A percentile compares a stretch with the other conserved stretches of the same genome.
Conservation (phyloP, 1,139 yeast species). For the Candida dubliniensis region DNA sequence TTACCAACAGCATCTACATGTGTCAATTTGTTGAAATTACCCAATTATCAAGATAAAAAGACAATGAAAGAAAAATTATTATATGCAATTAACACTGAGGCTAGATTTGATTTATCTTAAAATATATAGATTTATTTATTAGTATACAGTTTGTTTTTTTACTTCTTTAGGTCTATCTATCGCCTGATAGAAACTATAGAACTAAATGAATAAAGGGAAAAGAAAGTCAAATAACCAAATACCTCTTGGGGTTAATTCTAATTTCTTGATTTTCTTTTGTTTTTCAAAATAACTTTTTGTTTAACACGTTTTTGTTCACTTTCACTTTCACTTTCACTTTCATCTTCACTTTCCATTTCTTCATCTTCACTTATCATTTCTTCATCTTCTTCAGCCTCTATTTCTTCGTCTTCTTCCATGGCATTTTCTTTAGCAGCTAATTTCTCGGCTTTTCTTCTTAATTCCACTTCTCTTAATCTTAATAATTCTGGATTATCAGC, state of each 20-base stretch:
- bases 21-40: constrained; percentile 80
- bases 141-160: neutral
- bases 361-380: constrained; percentile 21
- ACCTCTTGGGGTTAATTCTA: constrained; percentile 1
- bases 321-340: constrained; percentile 35
- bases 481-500: constrained; percentile 85
- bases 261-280: constrained; percentile 53
- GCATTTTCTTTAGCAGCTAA: constrained; percentile 58
- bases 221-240: no score
- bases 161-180: no score
- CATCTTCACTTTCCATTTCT: constrained; percentile 43
- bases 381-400: constrained; percentile 34
- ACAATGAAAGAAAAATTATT: constrained; percentile 61
- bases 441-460: constrained; percentile 77
- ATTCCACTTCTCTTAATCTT: constrained; percentile 89
- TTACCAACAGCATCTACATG: constrained; percentile 94
- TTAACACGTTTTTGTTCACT: constrained; percentile 44
- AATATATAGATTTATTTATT: constrained; percentile 1
- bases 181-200: no score
- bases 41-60: constrained; percentile 69
- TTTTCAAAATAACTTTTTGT: constrained; percentile 76
- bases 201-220: no score
- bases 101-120: constrained; percentile 78
- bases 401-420: constrained; percentile 48
- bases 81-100: constrained; percentile 75